Evolutionary conservation across 768 basidiomycete genomes (phyloP).

Genomic region (Boletales sp.): DNA sequence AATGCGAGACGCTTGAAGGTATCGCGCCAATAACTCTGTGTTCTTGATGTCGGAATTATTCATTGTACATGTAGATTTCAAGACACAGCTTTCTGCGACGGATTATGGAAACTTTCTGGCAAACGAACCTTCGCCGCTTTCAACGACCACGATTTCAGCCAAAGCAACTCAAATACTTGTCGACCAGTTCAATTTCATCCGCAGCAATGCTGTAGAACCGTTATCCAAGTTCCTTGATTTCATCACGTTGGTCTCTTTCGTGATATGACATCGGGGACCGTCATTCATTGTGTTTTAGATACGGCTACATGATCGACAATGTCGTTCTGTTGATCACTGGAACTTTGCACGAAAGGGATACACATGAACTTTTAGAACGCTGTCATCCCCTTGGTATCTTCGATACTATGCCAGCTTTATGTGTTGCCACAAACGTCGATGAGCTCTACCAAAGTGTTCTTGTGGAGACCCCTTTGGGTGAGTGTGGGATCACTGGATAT

Average conservation of each 20-base stretch:
- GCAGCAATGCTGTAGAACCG: slow-evolving; percentile 88
- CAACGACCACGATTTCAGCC: slow-evolving; percentile 94
- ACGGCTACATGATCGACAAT: slow-evolving; percentile 99
- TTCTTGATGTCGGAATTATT: neutral
- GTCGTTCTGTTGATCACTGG: slow-evolving; percentile 96
- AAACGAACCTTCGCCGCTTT: slow-evolving; percentile 90
- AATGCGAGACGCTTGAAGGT: slow-evolving; percentile 98
- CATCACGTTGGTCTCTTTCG: slow-evolving; percentile 72
- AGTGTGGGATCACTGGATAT: slow-evolving; percentile 25
- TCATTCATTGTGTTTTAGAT: slow-evolving; percentile 44
- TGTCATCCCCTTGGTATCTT: slow-evolving; percentile 97
- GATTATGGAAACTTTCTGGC: slow-evolving; percentile 99
- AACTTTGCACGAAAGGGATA: slow-evolving; percentile 94
- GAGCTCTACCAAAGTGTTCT: slow-evolving; percentile 96
- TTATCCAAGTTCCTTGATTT: slow-evolving; percentile 94
- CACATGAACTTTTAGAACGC: slow-evolving; percentile 91
- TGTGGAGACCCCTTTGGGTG: slow-evolving; percentile 96
- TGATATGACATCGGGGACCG: slow-evolving; percentile 2
- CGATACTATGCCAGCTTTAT: slow-evolving; percentile 98
- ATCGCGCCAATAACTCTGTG: slow-evolving; percentile 12
- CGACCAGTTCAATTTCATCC: slow-evolving; percentile 94
- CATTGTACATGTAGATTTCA: slow-evolving; percentile 63
- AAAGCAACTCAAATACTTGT: slow-evolving; percentile 94
- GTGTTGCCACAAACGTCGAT: slow-evolving; percentile 97
- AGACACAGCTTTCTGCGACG: slow-evolving; percentile 91